Base-by-base conservation (phyloP, 345 rosid species). In the Aethionema arabicum region DNA sequence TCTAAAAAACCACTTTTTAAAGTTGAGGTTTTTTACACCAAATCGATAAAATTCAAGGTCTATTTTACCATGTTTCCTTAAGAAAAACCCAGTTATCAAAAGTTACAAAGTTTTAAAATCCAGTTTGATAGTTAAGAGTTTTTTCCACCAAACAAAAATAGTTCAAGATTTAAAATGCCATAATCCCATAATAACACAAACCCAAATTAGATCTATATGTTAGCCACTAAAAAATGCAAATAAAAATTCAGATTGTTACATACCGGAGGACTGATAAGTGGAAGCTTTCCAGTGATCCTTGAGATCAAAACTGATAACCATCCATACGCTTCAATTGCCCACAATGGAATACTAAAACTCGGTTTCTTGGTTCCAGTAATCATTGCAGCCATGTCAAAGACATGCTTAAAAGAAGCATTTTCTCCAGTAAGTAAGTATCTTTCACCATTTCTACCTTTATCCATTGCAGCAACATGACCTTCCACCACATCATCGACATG, bases 391-490 rank as follows among this genome's bases (percentile, higher is more conserved):
- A 87, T 56, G 66, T 87, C 82, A 56, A 87, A 84, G 31, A 82
- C 75, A 27, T 57, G 78, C 73, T 11, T 73, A 51, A 82, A 80
- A 2, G 95, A 80, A 31, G 85, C 83, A 61, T 82, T 87, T 58
- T 87, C 90, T 56, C 95, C 95, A 0, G 90, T 79, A 8, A 87
- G 95, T 11, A 82, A 69, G 54, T 82, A 87, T 72, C 95, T 78
- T 54, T 82, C 85, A 16, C 90, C 95, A 0, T 59, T 43, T 15
- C 50, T 67, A 65, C 90, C 88, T 73, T 77, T 83, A 39, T 73
- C 67, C 86, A 84, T 67, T 13, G 85, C 85, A 12, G 82, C 83
- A 59, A 87, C 59, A 36, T 87, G 95, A 56, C 90, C 90, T 16
- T 81, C 67, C 2, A 76, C 86, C 6, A 84, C 84, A 74, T 87